Conservation (phyloP, 1,139 yeast species). For the Candida dubliniensis region DNA sequence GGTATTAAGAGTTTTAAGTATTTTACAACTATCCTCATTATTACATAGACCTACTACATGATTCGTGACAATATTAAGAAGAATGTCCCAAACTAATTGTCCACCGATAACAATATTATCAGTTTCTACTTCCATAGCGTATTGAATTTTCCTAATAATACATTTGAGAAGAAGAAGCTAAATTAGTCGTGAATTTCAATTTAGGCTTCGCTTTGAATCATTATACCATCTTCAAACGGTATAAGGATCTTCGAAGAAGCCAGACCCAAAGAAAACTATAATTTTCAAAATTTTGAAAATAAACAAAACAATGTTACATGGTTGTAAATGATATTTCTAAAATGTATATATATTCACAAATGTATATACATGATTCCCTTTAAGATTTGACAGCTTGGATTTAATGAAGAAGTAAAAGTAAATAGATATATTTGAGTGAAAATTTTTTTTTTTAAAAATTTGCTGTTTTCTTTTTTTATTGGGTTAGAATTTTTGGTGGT, state of each 20-base stretch:
- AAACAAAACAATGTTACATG: background rate
- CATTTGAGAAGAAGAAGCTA: conserved; percentile 19
- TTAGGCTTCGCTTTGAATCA: conserved; percentile 76
- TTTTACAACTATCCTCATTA: no score
- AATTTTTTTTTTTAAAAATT: no score
- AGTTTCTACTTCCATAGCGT: conserved; percentile 18
- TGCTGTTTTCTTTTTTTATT: no score
- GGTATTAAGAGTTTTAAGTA: no score
- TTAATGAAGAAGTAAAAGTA: no score
- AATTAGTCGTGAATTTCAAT: conserved; percentile 31
- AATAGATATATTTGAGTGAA: no score
- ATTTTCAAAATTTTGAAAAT: background rate
- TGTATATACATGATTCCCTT: background rate
- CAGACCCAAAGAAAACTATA: conserved; percentile 17
- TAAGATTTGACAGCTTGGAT: no score
- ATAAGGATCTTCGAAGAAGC: conserved; percentile 72
- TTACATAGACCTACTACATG: no score
- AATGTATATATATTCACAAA: no score
- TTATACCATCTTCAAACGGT: conserved; percentile 51
- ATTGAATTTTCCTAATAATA: conserved; percentile 12
- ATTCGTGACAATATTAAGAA: background rate
- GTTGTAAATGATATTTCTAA: background rate
- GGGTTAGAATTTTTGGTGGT: no score
- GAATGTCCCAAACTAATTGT: conserved; percentile 33
- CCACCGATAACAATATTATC: conserved; percentile 18